Conservation (phyloP, 192 early-diverging fungal species). For the Coemansia sp. region DNA sequence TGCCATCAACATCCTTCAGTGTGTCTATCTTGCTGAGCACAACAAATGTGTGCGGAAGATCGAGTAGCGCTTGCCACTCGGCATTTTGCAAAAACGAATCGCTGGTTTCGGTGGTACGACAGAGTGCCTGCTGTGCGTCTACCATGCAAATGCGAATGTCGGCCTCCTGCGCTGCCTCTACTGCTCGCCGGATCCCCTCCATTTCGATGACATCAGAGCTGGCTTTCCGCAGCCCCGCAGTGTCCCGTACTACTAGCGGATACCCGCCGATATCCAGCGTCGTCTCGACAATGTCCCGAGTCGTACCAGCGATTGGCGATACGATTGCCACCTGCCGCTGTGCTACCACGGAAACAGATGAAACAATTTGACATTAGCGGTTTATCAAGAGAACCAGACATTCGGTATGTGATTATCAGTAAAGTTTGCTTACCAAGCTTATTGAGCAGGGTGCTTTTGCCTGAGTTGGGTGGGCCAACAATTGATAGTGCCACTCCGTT, state of each 20-base stretch:
- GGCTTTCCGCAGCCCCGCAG: slow-evolving; percentile 62
- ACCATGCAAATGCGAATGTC: slow-evolving; percentile 71
- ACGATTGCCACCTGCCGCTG: slow-evolving; percentile 75
- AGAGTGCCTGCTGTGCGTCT: slow-evolving; percentile 18
- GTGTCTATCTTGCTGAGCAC: slow-evolving; percentile 61
- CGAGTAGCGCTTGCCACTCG: slow-evolving; percentile 23
- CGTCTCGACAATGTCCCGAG: slow-evolving; percentile 72
- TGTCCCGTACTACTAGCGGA: slow-evolving; percentile 73
- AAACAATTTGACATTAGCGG: not conserved
- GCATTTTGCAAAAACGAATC: slow-evolving; percentile 1
- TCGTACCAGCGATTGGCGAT: slow-evolving; percentile 73
- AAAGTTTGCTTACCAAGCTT: slow-evolving; percentile 51
- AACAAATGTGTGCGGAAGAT: slow-evolving; percentile 58
- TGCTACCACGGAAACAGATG: slow-evolving; percentile 26
- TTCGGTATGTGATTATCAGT: too few relatives aligned
- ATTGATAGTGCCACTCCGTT: slow-evolving; percentile 70
- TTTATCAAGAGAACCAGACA: not conserved
- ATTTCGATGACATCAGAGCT: slow-evolving; percentile 64
- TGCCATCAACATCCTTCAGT: not conserved
- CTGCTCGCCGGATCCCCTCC: slow-evolving; percentile 66
- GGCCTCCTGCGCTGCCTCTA: slow-evolving; percentile 51
- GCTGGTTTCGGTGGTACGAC: not conserved
- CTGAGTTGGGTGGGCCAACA: slow-evolving; percentile 75
- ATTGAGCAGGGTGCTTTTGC: slow-evolving; percentile 76
- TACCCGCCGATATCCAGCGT: slow-evolving; percentile 74